Evolutionary conservation across 352 stramenopile genomes (phyloP).

Genomic region (Globisporangium spiculum): DNA sequence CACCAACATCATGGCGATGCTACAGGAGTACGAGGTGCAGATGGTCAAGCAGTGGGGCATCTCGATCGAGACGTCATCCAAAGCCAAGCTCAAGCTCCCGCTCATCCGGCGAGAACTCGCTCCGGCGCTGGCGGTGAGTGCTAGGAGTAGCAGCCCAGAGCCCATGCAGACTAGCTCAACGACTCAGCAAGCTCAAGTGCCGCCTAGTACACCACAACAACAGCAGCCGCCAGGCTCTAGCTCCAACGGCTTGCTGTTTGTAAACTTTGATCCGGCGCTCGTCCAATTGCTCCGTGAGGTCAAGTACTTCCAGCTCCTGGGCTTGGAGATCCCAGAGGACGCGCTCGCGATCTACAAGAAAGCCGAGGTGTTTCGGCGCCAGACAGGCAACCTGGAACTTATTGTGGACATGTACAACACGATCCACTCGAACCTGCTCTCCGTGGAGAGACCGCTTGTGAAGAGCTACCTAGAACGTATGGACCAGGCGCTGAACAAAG

Average conservation of each 20-base stretch:
- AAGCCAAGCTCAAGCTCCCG: constrained; percentile 85
- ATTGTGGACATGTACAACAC: constrained; percentile 94
- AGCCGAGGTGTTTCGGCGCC: constrained; percentile 88
- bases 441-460: constrained; percentile 88
- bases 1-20: constrained; percentile 82
- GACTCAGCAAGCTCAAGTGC: not conserved
- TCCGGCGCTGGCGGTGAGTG: not conserved
- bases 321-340: constrained; percentile 85
- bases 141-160: not conserved
- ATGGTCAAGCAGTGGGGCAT: constrained; percentile 80
- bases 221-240: constrained; percentile 16
- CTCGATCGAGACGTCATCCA: constrained; percentile 78
- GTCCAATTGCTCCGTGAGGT: constrained; percentile 91
- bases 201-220: not conserved
- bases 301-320: constrained; percentile 92
- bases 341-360: constrained; percentile 91
- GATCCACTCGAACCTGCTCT: constrained; percentile 82
- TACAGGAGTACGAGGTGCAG: constrained; percentile 81
- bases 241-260: constrained; percentile 43
- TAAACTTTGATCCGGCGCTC: constrained; percentile 91
- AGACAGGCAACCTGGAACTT: constrained; percentile 91
- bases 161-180: not conserved
- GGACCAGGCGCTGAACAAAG: constrained; percentile 86
- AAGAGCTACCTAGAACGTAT: constrained; percentile 88
- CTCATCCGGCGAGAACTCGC: constrained; percentile 63